Evolutionary conservation across 2,329 filamentous ascomycete genomes (phyloP).

Genomic region (Thielaviopsis cerberus): DNA sequence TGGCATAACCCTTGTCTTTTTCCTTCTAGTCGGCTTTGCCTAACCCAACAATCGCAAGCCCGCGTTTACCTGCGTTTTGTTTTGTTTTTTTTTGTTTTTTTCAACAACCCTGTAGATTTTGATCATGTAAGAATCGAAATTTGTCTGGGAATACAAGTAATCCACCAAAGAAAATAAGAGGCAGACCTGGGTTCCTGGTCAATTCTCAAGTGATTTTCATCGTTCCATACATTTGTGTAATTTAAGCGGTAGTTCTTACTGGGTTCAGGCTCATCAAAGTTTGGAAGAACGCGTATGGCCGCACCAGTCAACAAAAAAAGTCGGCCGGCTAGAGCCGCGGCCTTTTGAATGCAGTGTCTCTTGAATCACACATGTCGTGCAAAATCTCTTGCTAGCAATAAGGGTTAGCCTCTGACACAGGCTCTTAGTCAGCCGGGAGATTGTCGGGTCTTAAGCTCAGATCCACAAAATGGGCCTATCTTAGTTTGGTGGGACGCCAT

Average conservation of each 20-base stretch:
- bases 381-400: too few relatives aligned
- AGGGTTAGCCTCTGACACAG: too few relatives aligned
- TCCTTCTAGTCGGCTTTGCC: not conserved
- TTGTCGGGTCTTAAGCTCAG: not conserved
- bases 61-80: too few relatives aligned
- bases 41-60: not conserved
- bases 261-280: not conserved
- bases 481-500: not conserved
- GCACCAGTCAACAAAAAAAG: not conserved
- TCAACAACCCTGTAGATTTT: too few relatives aligned
- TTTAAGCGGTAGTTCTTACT: not conserved
- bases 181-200: not conserved
- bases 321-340: not conserved
- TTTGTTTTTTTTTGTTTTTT: not conserved
- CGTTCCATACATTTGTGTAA: not conserved
- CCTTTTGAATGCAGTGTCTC: too few relatives aligned
- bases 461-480: not conserved
- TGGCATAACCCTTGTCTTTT: not conserved
- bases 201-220: not conserved
- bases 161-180: not conserved
- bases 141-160: too few relatives aligned
- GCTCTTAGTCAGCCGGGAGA: not conserved
- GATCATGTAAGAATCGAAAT: too few relatives aligned
- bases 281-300: not conserved
- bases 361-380: too few relatives aligned